Conservation (phyloP, 805 yeast species). For the Starmerella scarabaei region DNA sequence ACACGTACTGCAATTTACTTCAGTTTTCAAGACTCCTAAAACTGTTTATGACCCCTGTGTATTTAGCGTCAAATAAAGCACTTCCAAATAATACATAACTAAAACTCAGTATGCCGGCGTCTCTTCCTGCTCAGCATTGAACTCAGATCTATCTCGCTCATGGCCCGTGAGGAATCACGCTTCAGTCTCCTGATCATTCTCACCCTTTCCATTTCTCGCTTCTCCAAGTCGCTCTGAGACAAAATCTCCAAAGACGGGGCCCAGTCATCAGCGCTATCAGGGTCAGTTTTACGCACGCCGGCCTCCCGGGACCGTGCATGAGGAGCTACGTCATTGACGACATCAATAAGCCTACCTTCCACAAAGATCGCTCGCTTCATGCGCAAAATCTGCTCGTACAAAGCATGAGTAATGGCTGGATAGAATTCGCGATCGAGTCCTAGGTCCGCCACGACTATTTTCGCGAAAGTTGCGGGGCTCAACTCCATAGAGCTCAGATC, state of each 20-base stretch:
- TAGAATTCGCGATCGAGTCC: conserved; percentile 75
- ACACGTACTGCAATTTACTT: too few relatives aligned
- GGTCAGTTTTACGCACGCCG: conserved; percentile 61
- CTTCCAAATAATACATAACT: not conserved
- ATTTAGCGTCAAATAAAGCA: too few relatives aligned
- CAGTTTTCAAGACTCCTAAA: too few relatives aligned
- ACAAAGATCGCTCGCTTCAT: conserved; percentile 62
- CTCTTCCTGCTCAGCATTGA: conserved; percentile 26
- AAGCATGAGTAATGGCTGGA: conserved; percentile 76
- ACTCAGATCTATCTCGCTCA: conserved; percentile 37
- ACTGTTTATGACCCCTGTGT: too few relatives aligned
- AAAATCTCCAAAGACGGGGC: conserved; percentile 76
- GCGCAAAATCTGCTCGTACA: conserved; percentile 66
- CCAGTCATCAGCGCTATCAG: conserved; percentile 70
- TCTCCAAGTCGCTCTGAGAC: conserved; percentile 86
- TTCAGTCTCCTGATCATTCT: conserved; percentile 82
- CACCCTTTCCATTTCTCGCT: conserved; percentile 88
- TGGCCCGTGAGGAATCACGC: conserved; percentile 73
- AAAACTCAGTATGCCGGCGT: conserved; percentile 21
- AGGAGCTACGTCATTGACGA: conserved; percentile 47
- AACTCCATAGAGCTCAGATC: conserved; percentile 41
- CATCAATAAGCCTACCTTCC: conserved; percentile 45
- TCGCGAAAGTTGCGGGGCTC: conserved; percentile 78
- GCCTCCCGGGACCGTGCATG: conserved; percentile 36
- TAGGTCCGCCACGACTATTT: conserved; percentile 65